Evolutionary conservation across 2,329 filamentous ascomycete genomes (phyloP), one percentile per base, ranked within the genome.

Genomic region (Dothideomycetes sp.): DNA sequence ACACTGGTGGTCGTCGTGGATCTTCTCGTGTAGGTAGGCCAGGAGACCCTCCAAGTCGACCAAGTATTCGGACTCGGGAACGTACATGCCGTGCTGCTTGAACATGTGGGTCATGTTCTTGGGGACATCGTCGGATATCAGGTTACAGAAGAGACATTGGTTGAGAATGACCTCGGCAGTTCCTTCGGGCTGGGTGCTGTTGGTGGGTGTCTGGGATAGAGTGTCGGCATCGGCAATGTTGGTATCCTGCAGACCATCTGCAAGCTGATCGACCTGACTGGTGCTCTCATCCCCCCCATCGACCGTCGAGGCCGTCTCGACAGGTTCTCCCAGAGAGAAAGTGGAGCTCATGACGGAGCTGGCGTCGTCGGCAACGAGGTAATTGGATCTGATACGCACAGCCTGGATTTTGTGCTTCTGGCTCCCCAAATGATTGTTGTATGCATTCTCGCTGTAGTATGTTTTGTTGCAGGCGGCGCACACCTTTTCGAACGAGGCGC

Each of bases 381-480:
- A 15, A 35, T 43, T 48, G 5, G 51, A 49, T 31, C 69, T 68
- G 22, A 67, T 50, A 18, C 62, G 61, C 9, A 74, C 69, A 42
- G 81, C 71, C 51, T 79, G 79, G 41, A 75, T 68, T 62, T 79
- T 85, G 63, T 98, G 91, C 62, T 94, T 94, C 51, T 85, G 80
- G 64, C 88, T 95, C 43, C 79, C 79, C 41, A 96, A 61, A 57
- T 98, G 91, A 63, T 96, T 98, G 56, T 81, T 78, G 62, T 83
- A 96, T 24, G 91, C 89, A 64, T 95, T 95, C 57, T 95, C 85
- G 64, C 88, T 96, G 68, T 81, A 96, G 62, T 94, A 98, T 11
- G 83, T 87, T 68, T 94, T 94, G 54, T 83, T 75, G 67, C 91
- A 98, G 15, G 79, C 73, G 3, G 77, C 69, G 62, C 91, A 98